phyloP scores from a whole-genome alignment of 2,329 filamentous ascomycete species.

The Penicillium hesseltinei region DNA sequence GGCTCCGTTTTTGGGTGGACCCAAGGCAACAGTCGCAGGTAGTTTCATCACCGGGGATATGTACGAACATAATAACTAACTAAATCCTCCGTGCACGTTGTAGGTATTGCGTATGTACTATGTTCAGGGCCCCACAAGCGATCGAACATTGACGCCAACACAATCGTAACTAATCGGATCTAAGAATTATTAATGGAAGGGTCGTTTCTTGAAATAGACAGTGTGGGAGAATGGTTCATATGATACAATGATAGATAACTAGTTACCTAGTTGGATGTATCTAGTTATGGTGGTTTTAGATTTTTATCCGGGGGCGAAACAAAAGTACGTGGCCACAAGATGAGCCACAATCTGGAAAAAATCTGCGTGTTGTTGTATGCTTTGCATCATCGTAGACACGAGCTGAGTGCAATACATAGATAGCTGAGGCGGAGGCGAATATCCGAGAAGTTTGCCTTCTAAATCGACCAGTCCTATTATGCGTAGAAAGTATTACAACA shows the following conservation, averaged over 20 bases:
- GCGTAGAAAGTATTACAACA: not conserved
- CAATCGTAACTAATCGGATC: not conserved
- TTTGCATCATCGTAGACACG: not conserved
- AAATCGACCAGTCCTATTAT: not conserved
- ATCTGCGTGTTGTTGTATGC: not conserved
- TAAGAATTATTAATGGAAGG: not conserved
- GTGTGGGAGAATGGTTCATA: not conserved
- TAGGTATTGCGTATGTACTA: not conserved
- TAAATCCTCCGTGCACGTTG: not conserved
- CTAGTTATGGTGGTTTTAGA: not conserved
- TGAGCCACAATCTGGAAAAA: conserved; percentile 3
- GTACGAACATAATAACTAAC: not conserved
- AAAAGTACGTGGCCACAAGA: conserved; percentile 4
- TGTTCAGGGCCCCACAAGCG: not conserved
- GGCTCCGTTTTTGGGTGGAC: not conserved
- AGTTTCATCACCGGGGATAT: not conserved
- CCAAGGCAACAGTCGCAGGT: not conserved
- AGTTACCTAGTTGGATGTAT: not conserved
- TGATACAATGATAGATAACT: not conserved
- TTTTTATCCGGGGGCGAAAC: not conserved
- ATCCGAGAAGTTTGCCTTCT: not conserved
- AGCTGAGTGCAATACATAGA: not conserved
- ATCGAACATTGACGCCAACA: not conserved
- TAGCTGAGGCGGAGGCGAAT: not conserved
- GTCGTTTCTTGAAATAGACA: not conserved